Evolutionary conservation across 2,329 filamentous ascomycete genomes (phyloP), one percentile per base, ranked within the genome.

Genomic region (Fragosphaeria purpurea): DNA sequence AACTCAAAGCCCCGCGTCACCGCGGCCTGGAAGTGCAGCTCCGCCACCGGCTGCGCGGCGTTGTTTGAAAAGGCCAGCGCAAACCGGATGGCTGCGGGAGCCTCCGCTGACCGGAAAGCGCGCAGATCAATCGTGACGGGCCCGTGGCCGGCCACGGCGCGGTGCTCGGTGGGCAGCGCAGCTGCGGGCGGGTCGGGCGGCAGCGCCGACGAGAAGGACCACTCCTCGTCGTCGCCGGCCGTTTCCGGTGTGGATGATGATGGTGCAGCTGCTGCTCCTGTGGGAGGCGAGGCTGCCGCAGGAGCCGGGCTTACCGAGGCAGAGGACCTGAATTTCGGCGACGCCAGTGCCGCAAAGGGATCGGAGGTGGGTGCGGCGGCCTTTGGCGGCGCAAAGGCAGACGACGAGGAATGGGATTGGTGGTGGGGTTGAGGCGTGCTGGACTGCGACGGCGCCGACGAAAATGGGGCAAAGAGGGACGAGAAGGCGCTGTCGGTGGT

Each of bases 11-110:
- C 85, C 88, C 94, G 59, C 53, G 91, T 93, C 34, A 96, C 91
- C 4, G 93, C 93, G 40, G 95, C 76, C 65, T 95, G 88, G 62
- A 96, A 95, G 52, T 91, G 89, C 34, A 98, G 71, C 56, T 94
- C 86, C 4, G 78, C 77, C 30, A 98, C 76, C 0, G 80, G 77
- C 60, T 86, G 77, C 2, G 77, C 68, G 1, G 83, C 85, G 53
- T 79, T 85, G 64, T 95, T 98, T 13, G 88, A 89, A 64, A 96
- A 95, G n/a, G 78, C 75, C 55, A 89, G 87, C 4, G 81, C 70
- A 44, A 97, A 78, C 34, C 79, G 74, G 43, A 96, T 80, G 3
- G 80, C 68, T 56, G 80, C 70, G 50, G 70, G 67, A 53, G 75
- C 62, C 46, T 74, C 68, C 47, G 73, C 64, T 54, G 74, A 66